Conservation (phyloP, 805 yeast genomes). For the Kuraishia hungarica region DNA sequence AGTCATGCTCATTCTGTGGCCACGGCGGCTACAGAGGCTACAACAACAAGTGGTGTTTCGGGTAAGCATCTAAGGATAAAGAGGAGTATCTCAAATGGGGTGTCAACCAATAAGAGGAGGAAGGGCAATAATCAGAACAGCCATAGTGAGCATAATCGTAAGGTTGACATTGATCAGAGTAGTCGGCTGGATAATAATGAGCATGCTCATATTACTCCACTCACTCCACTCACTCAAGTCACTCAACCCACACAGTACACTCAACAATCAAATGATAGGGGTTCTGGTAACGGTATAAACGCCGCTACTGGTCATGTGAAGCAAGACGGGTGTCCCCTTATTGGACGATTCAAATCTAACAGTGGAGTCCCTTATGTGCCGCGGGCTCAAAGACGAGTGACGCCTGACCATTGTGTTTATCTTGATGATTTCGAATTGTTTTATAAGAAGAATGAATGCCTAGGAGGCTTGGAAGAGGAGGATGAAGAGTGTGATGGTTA, state of each 20-base stretch:
- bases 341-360: neutral
- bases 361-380: neutral
- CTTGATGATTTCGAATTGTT: constrained; percentile 2
- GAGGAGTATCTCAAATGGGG: neutral
- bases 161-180: too few species aligned
- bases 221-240: too few species aligned
- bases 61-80: neutral
- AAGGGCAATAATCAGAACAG: too few species aligned
- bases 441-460: neutral
- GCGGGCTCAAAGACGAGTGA: neutral
- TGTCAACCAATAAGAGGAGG: neutral
- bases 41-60: neutral
- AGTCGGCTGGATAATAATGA: too few species aligned
- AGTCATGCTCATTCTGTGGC: neutral
- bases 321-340: too few species aligned
- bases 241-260: too few species aligned
- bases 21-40: neutral
- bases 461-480: neutral
- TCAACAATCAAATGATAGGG: too few species aligned
- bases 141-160: too few species aligned
- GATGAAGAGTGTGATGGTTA: neutral
- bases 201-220: too few species aligned
- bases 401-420: neutral
- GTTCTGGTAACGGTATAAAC: too few species aligned
- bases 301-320: too few species aligned